Conservation (phyloP, 768 basidiomycete species). For the Hortiboletus campestris region DNA sequence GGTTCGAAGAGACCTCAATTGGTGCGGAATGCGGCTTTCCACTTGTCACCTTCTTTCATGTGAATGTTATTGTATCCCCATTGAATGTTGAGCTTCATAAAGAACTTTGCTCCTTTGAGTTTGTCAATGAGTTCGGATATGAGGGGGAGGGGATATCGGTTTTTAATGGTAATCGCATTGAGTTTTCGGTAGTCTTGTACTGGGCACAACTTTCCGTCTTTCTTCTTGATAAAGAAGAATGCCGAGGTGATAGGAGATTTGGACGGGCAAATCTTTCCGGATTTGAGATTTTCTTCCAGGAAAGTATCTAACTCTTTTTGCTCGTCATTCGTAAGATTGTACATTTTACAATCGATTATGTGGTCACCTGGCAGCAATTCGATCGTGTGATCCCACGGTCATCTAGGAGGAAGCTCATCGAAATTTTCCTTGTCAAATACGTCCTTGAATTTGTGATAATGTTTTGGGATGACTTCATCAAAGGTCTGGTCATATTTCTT, state of each 20-base stretch:
- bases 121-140: constrained; percentile 21
- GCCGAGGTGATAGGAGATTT: not conserved
- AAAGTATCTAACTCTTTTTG: not conserved
- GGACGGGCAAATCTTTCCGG: not conserved
- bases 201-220: not conserved
- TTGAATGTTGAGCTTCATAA: constrained; percentile 31
- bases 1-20: not conserved
- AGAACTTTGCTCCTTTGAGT: constrained; percentile 18
- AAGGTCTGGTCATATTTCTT: too few species aligned
- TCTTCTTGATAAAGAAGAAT: not conserved
- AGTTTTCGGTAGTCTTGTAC: not conserved
- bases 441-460: too few species aligned
- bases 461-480: too few species aligned
- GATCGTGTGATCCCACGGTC: not conserved
- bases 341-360: not conserved
- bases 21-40: constrained; percentile 33
- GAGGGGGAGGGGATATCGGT: not conserved
- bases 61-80: constrained; percentile 35
- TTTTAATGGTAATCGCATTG: not conserved
- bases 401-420: too few species aligned
- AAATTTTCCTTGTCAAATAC: too few species aligned
- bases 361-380: not conserved
- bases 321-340: not conserved
- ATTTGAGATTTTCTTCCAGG: not conserved
- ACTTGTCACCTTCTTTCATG: constrained; percentile 28